Evolutionary conservation across 1,139 yeast genomes (phyloP).

Genomic region (Kodamaea sp.): DNA sequence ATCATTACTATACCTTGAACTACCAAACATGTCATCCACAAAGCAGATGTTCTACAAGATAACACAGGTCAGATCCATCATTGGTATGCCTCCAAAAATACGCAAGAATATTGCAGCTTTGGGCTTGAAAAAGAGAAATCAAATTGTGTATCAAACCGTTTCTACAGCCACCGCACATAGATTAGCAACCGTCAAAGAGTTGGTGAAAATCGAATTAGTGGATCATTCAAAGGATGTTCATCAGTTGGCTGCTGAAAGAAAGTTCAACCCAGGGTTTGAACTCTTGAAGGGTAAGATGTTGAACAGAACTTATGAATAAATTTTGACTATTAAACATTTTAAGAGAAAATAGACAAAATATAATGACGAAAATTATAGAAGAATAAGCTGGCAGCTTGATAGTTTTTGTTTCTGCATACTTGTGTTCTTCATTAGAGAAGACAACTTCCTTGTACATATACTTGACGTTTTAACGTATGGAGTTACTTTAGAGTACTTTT

Average conservation of each 20-base stretch:
- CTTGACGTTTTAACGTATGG: background rate
- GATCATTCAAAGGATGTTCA: constrained; percentile 46
- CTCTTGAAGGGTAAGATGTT: constrained; percentile 10
- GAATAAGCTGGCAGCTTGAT: background rate
- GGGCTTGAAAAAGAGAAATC: constrained; percentile 75
- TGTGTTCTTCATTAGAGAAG: too few relatives aligned
- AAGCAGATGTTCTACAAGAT: constrained; percentile 47
- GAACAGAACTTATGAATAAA: background rate
- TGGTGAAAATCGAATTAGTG: constrained; percentile 80
- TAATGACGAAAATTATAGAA: background rate
- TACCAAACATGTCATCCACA: constrained; percentile 14
- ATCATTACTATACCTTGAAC: constrained; percentile 1
- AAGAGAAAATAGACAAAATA: background rate
- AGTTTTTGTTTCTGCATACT: too few relatives aligned
- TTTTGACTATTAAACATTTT: background rate
- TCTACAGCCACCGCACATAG: constrained; percentile 83
- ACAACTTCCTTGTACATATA: background rate
- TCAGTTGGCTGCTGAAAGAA: constrained; percentile 57
- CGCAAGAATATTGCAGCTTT: constrained; percentile 65
- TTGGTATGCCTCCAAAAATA: constrained; percentile 73
- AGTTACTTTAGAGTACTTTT: too few relatives aligned
- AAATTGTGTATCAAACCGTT: constrained; percentile 68
- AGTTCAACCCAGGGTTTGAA: constrained; percentile 53
- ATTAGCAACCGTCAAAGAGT: constrained; percentile 78
- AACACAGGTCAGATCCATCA: constrained; percentile 75